Evolutionary conservation across 2,329 filamentous ascomycete species (phyloP).

Genomic region (Hymenoscyphus fructigenus): DNA sequence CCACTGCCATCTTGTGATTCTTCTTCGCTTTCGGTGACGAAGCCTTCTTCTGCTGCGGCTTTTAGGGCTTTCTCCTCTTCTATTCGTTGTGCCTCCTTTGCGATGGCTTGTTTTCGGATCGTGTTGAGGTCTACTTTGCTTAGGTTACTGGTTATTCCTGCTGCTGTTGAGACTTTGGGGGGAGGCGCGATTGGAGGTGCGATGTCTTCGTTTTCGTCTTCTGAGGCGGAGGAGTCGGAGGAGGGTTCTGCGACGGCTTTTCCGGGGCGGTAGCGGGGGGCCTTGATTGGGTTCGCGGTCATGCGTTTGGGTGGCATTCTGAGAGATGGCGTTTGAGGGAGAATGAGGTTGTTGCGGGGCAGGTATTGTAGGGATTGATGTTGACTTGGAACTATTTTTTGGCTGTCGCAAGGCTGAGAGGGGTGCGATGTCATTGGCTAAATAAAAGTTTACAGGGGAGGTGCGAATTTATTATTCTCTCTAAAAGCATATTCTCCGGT

Average conservation of each 20-base stretch:
- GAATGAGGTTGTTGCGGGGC: neutral
- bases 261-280: slow-evolving; percentile 80
- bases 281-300: slow-evolving; percentile 85
- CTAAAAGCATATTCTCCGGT: neutral
- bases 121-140: slow-evolving; percentile 53
- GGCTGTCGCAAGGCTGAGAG: neutral
- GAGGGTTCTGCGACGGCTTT: slow-evolving; percentile 61
- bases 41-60: slow-evolving; percentile 56
- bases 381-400: neutral
- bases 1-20: slow-evolving; percentile 34
- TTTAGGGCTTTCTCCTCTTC: slow-evolving; percentile 45
- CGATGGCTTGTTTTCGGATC: slow-evolving; percentile 46
- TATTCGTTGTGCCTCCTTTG: slow-evolving; percentile 47
- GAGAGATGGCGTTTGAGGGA: slow-evolving; percentile 6
- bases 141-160: slow-evolving; percentile 54
- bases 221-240: slow-evolving; percentile 52
- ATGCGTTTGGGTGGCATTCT: slow-evolving; percentile 75
- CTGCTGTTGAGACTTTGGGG: slow-evolving; percentile 56
- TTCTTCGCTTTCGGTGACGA: slow-evolving; percentile 57
- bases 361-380: neutral
- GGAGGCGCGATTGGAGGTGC: slow-evolving; percentile 47
- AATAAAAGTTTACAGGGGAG: neutral
- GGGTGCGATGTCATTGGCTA: neutral
- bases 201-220: slow-evolving; percentile 44
- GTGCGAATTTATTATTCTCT: neutral